Percentiles rank a stretch among this genome's conserved stretches.
phyloP scores from a whole-genome alignment of 164 flowering plant genomes.

The Paratinospora sagittata region DNA sequence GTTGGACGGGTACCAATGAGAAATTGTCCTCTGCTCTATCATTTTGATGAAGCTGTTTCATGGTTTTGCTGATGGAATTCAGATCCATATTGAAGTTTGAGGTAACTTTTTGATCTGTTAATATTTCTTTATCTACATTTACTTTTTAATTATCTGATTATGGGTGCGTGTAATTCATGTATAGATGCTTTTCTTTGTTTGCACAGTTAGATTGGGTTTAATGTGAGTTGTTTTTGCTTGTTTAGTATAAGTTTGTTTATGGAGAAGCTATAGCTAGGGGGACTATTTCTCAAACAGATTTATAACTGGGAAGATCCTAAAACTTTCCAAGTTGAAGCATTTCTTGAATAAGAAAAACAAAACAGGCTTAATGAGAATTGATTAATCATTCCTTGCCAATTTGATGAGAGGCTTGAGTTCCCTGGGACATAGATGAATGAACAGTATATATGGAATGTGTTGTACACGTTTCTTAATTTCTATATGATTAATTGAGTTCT shows the following conservation, averaged over 20 bases:
- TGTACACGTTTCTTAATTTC: too few relatives aligned
- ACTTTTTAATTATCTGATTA: not conserved
- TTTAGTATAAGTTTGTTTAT: not conserved
- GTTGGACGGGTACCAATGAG: too few relatives aligned
- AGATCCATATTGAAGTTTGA: not conserved
- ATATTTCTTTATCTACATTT: not conserved
- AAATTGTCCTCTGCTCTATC: not conserved
- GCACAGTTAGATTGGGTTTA: not conserved
- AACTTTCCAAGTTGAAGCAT: not conserved
- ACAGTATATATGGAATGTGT: too few relatives aligned
- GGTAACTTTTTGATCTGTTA: too few relatives aligned
- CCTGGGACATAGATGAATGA: too few relatives aligned
- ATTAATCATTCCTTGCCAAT: not conserved
- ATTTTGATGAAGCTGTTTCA: too few relatives aligned
- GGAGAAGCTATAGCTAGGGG: not conserved
- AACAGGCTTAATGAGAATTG: too few relatives aligned
- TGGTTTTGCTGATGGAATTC: not conserved
- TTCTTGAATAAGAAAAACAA: not conserved
- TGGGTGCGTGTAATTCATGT: not conserved
- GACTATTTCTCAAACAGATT: not conserved
- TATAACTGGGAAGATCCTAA: not conserved
- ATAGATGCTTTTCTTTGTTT: not conserved
- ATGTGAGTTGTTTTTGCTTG: not conserved
- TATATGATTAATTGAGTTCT: too few relatives aligned
- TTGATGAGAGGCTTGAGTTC: not conserved